Conservation (phyloP, 31 red algal species). For the Porphyra umbilicalis region DNA sequence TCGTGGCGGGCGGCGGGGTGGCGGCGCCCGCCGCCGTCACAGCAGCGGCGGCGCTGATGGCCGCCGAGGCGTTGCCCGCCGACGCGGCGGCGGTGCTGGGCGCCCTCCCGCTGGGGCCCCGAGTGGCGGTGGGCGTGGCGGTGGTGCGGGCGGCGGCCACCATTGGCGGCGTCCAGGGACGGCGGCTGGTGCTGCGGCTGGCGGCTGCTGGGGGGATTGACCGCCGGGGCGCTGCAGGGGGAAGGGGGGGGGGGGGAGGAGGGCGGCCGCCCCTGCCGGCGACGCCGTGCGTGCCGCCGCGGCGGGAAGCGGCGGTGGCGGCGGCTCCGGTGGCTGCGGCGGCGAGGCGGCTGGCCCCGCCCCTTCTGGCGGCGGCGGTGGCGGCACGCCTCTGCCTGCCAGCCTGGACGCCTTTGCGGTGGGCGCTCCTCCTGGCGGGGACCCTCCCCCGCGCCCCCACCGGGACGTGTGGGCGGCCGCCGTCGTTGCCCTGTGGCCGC, state of each 20-base stretch:
- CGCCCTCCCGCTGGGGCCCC: background rate
- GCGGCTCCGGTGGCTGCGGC: too few species aligned
- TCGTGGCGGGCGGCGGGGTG: background rate
- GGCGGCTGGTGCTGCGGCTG: background rate
- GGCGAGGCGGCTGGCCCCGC: background rate
- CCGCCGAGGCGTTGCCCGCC: too few species aligned
- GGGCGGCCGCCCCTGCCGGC: too few species aligned
- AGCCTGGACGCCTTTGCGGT: background rate
- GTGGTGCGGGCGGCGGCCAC: background rate
- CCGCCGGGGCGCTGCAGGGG: background rate
- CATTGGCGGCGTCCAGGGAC: background rate
- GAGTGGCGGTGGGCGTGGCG: background rate
- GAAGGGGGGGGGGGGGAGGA: too few species aligned
- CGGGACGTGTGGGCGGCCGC: background rate
- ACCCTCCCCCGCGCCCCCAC: background rate
- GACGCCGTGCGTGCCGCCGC: too few species aligned
- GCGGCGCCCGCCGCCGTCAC: too few species aligned
- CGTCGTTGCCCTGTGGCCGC: background rate
- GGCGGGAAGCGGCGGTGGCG: background rate
- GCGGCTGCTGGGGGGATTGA: background rate
- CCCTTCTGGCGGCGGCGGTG: too few species aligned
- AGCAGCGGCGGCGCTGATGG: background rate
- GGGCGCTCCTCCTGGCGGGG: too few species aligned
- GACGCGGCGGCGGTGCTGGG: background rate
- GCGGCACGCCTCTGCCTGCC: too few species aligned